Conservation (phyloP, 73 alveolate species). For the Paramecium pentaurelia region DNA sequence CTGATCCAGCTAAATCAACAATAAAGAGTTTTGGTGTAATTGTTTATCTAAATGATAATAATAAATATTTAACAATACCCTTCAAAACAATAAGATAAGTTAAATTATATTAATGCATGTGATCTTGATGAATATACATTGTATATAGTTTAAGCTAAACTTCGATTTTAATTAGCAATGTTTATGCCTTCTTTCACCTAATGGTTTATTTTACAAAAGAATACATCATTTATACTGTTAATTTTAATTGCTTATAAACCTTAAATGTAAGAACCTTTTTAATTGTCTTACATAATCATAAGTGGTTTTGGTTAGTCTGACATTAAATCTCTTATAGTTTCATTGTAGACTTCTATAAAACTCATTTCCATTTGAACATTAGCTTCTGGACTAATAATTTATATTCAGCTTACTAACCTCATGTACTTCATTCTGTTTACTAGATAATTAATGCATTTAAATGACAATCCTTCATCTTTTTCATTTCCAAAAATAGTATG, state of each 20-base stretch:
- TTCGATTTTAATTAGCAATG: background rate
- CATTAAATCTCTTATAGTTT: conserved; percentile 58
- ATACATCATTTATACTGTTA: background rate
- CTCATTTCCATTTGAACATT: conserved; percentile 55
- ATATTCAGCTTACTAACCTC: background rate
- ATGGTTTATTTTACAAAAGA: background rate
- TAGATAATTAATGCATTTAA: background rate
- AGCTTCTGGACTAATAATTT: background rate
- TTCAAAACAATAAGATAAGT: background rate
- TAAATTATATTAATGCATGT: conserved; percentile 16
- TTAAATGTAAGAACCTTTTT: conserved; percentile 70
- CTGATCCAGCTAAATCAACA: conserved; percentile 97
- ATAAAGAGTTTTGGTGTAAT: conserved; percentile 73
- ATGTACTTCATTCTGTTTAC: background rate
- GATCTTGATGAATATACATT: conserved; percentile 30
- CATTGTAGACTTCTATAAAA: conserved; percentile 75
- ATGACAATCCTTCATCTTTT: conserved; percentile 52
- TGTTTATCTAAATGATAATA: background rate
- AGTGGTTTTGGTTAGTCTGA: conserved; percentile 66
- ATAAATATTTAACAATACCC: background rate
- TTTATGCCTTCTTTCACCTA: background rate
- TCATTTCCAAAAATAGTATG: conserved; percentile 70
- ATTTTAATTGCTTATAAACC: background rate
- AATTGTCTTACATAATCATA: conserved; percentile 77
- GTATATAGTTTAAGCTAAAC: background rate